Evolutionary conservation across 2,329 filamentous ascomycete genomes (phyloP).

Genomic region (Trichoderma guizhouense): DNA sequence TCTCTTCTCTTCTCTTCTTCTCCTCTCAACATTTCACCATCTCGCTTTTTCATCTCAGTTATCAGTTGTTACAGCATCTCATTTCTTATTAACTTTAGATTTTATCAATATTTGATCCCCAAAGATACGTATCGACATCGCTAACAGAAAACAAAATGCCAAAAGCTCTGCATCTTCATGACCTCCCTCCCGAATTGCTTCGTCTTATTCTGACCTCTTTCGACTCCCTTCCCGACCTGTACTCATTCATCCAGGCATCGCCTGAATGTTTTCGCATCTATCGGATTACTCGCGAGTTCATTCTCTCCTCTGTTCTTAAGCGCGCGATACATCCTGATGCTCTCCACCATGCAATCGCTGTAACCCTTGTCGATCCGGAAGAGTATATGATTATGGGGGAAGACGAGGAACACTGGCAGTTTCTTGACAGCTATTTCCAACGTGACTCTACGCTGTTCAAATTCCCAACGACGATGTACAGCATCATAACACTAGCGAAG

Average conservation of each 20-base stretch:
- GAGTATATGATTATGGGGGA: not conserved
- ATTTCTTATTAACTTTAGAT: not conserved
- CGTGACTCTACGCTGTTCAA: not conserved
- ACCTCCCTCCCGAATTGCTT: not conserved
- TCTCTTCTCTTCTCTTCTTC: not conserved
- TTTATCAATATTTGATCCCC: not conserved
- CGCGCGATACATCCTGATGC: not conserved
- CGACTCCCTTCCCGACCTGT: not conserved
- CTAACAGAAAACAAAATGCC: not conserved
- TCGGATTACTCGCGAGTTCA: not conserved
- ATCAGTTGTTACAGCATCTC: not conserved
- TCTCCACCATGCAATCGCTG: not conserved
- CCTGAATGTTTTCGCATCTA: not conserved
- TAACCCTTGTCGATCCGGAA: not conserved
- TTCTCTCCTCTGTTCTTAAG: not conserved
- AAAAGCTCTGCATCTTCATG: not conserved
- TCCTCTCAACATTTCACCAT: not conserved
- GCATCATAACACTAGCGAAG: not conserved
- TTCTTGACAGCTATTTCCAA: not conserved
- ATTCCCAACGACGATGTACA: not conserved
- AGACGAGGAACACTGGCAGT: not conserved
- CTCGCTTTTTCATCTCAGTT: not conserved
- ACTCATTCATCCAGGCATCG: not conserved
- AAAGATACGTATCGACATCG: not conserved
- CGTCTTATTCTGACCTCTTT: not conserved